Evolutionary conservation across 345 rosid species (phyloP).

Genomic region (Corymbia maculata): DNA sequence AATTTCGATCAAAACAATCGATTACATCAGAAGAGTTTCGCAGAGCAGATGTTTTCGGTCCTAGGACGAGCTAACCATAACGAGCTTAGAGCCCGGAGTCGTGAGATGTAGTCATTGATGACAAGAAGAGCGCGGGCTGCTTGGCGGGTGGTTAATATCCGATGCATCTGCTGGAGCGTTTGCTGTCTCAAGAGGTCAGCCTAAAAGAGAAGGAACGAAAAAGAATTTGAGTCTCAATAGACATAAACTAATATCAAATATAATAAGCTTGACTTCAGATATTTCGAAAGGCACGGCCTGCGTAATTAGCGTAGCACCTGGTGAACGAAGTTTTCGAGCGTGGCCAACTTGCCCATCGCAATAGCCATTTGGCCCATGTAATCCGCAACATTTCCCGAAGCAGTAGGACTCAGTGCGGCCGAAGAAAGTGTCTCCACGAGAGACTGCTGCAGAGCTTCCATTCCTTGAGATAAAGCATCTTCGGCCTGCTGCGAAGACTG

Average conservation of each 20-base stretch:
- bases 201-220: constrained; percentile 9
- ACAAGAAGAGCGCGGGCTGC: constrained; percentile 86
- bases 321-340: constrained; percentile 79
- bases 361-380: constrained; percentile 96
- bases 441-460: constrained; percentile 94
- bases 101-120: constrained; percentile 60
- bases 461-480: constrained; percentile 94
- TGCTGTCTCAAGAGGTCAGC: constrained; percentile 94
- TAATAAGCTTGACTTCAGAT: neutral
- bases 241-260: neutral
- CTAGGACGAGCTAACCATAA: constrained; percentile 86
- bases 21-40: neutral
- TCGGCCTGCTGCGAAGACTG: constrained; percentile 97
- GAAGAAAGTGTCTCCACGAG: constrained; percentile 77
- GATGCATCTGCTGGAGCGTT: constrained; percentile 79
- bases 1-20: neutral
- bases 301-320: constrained; percentile 26
- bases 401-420: constrained; percentile 46
- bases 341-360: constrained; percentile 82
- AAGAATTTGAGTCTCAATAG: neutral
- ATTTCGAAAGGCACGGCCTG: neutral
- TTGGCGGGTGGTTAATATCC: constrained; percentile 81
- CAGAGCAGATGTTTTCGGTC: constrained; percentile 16
- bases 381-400: constrained; percentile 67
- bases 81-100: constrained; percentile 92